Conservation (phyloP, 1,284 basidiomycete genomes). For the Irpex sp. region DNA sequence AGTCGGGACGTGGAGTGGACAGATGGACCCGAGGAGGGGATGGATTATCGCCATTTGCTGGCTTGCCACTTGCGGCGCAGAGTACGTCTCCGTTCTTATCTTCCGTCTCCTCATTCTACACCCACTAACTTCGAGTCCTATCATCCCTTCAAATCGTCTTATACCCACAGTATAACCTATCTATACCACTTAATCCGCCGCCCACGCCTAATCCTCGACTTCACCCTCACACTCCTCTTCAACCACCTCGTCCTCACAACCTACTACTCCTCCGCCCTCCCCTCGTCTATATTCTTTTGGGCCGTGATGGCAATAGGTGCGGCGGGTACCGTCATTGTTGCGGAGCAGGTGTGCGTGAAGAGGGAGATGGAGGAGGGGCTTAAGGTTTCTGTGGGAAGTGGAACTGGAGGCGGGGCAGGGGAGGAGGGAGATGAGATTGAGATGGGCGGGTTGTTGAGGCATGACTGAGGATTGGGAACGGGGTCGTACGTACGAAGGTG, state of each 20-base stretch:
- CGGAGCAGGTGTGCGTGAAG: constrained; percentile 90
- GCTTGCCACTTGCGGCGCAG: constrained; percentile 73
- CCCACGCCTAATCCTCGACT: constrained; percentile 94
- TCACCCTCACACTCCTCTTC: constrained; percentile 85
- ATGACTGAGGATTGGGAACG: constrained; percentile 17
- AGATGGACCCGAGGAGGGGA: constrained; percentile 72
- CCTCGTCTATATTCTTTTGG: constrained; percentile 91
- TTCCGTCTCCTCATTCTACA: constrained; percentile 2
- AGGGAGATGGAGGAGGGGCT: constrained; percentile 91
- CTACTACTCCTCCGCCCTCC: constrained; percentile 86
- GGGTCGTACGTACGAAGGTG: no score
- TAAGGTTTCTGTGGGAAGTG: constrained; percentile 32
- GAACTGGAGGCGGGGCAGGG: constrained; percentile 22
- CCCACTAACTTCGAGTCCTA: constrained; percentile 7
- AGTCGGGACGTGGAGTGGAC: constrained; percentile 51
- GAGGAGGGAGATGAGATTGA: constrained; percentile 44
- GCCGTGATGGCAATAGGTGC: constrained; percentile 71
- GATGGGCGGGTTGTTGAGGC: constrained; percentile 49
- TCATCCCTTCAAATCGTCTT: no score
- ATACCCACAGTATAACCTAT: constrained; percentile 68
- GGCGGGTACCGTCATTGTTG: constrained; percentile 72
- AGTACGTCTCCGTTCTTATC: constrained; percentile 52
- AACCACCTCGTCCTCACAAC: constrained; percentile 90
- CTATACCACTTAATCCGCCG: constrained; percentile 86
- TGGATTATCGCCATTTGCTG: constrained; percentile 88